phyloP scores from a whole-genome alignment of 805 yeast genomes.

The Millerozyma acaciae region DNA sequence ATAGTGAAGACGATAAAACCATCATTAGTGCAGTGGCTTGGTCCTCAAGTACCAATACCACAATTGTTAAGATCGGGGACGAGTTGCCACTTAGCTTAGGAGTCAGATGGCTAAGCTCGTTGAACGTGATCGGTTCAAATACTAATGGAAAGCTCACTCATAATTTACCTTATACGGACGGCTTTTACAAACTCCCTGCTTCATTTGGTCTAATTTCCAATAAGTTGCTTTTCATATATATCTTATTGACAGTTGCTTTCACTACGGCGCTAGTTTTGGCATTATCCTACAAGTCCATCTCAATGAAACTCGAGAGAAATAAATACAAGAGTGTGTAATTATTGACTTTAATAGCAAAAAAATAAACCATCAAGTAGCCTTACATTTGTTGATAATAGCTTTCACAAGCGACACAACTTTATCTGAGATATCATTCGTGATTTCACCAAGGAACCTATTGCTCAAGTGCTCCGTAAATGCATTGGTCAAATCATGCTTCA shows the following conservation, averaged over 20 bases:
- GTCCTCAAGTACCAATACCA: conserved; percentile 58
- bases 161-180: conserved; percentile 34
- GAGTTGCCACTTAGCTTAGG: conserved; percentile 53
- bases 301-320: conserved; percentile 12
- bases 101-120: conserved; percentile 50
- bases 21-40: conserved; percentile 56
- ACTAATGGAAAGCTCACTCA: conserved; percentile 9
- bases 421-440: conserved; percentile 17
- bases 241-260: conserved; percentile 19
- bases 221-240: conserved; percentile 14
- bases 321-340: conserved; percentile 13
- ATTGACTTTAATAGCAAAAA: background rate
- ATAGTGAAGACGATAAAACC: conserved; percentile 29
- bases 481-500: conserved; percentile 29
- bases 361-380: conserved; percentile 9
- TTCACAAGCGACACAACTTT: conserved; percentile 29
- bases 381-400: conserved; percentile 39
- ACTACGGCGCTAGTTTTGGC: conserved; percentile 22
- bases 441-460: conserved; percentile 21
- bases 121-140: conserved; percentile 16
- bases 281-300: conserved; percentile 21
- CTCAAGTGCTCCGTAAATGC: conserved; percentile 22
- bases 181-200: conserved; percentile 37
- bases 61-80: conserved; percentile 66
- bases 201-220: conserved; percentile 25